These are phyloP conservation scores for Taxillus chinensis DNA, from an alignment of 164 flowering plant genomes.

Conservation along the genomic window DNA sequence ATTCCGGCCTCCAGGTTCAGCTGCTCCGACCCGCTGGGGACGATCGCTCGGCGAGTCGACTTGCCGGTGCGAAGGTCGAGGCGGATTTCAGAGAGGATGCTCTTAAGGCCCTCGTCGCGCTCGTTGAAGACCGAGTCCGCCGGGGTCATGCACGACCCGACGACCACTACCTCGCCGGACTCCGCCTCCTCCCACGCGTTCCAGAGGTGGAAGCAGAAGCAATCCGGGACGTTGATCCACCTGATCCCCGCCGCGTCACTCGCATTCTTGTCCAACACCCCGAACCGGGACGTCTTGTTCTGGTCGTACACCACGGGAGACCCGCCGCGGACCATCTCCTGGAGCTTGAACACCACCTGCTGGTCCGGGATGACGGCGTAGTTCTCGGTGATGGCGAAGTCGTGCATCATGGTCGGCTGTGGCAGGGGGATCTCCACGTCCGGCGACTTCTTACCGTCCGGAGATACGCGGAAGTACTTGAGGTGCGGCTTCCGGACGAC, in stretches of 20 bases:
- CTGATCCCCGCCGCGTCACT: background rate
- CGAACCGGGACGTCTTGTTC: background rate
- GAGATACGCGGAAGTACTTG: background rate
- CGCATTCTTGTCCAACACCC: background rate
- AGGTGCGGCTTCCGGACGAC: background rate
- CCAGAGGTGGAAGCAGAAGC: conserved; percentile 1
- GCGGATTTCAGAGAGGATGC: background rate
- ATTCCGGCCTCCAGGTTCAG: background rate
- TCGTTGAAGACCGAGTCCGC: background rate
- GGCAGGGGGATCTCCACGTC: background rate
- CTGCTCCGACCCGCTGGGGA: background rate
- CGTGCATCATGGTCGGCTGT: background rate
- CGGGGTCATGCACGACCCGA: background rate
- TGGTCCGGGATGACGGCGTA: background rate
- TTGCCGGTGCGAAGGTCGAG: background rate
- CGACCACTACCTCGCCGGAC: background rate
- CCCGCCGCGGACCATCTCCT: background rate
- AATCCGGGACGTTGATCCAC: background rate
- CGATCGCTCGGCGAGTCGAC: background rate
- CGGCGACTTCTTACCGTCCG: background rate
- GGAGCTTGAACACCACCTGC: conserved; percentile 1
- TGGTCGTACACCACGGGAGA: background rate
- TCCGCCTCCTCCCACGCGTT: background rate
- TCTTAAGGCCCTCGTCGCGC: background rate
- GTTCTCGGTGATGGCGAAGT: background rate